Evolutionary conservation across 208 protist species (phyloP).

Genomic region (Leishmania tarentolae): DNA sequence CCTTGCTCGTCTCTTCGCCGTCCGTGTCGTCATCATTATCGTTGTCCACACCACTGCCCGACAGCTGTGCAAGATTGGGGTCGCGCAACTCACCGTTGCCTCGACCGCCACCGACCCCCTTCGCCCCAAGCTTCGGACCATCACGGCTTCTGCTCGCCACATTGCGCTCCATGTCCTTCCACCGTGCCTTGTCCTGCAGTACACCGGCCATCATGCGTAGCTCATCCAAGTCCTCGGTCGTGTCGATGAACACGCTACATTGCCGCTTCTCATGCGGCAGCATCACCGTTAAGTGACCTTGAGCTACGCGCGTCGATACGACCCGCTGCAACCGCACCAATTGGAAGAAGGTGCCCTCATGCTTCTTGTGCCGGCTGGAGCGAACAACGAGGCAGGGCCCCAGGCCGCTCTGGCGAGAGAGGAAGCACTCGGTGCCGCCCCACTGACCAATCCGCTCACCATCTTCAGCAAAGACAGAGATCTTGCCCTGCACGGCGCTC

Average conservation of each 20-base stretch:
- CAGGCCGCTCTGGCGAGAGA: conserved; percentile 60
- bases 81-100: conserved; percentile 12
- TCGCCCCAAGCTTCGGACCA: not conserved
- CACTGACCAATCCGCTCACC: conserved; percentile 78
- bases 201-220: conserved; percentile 66
- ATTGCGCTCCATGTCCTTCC: conserved; percentile 71
- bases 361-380: conserved; percentile 51
- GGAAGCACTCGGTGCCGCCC: conserved; percentile 88
- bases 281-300: conserved; percentile 77
- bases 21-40: conserved; percentile 10
- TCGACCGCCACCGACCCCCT: conserved; percentile 5
- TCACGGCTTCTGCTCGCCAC: conserved; percentile 39
- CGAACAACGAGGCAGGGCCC: conserved; percentile 86
- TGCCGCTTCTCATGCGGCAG: conserved; percentile 51
- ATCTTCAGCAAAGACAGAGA: conserved; percentile 56
- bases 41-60: not conserved
- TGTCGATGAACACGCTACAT: conserved; percentile 79
- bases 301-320: conserved; percentile 44
- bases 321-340: conserved; percentile 53
- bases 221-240: conserved; percentile 53
- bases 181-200: conserved; percentile 53
- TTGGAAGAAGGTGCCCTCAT: conserved; percentile 80
- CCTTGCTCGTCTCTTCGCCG: not conserved
- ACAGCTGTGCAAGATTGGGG: conserved; percentile 9
- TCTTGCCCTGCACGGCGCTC: conserved; percentile 59